These are phyloP conservation scores for Cryptosporidium baileyi DNA, from an alignment of 169 alveolate genomes.

Conservation along the genomic window DNA sequence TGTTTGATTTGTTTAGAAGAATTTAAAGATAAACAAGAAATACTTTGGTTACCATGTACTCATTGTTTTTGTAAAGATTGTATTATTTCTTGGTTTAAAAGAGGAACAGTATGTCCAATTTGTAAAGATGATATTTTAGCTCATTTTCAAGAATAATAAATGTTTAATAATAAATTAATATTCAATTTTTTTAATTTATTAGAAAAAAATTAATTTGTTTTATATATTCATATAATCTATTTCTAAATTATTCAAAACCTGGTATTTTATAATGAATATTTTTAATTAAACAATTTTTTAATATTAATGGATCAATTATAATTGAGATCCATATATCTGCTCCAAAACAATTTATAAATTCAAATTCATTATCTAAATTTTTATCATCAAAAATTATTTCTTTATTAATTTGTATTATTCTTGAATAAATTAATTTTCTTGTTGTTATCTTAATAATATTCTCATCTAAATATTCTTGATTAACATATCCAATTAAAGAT, in stretches of 20 bases:
- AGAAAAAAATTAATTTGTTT: not conserved
- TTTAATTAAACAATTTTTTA: not conserved
- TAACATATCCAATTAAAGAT: conserved; percentile 4
- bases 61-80: conserved; percentile 78
- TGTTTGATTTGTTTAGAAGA: conserved; percentile 78
- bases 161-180: not conserved
- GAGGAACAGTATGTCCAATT: conserved; percentile 77
- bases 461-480: not conserved
- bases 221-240: not conserved
- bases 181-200: not conserved
- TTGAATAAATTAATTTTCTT: not conserved
- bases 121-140: conserved; percentile 75
- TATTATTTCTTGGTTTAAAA: conserved; percentile 73
- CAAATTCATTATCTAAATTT: not conserved
- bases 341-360: not conserved
- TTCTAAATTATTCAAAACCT: not conserved
- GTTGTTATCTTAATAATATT: not conserved
- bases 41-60: conserved; percentile 74
- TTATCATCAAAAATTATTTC: not conserved
- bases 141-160: conserved; percentile 12
- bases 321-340: conserved; percentile 24
- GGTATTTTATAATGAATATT: conserved; percentile 6
- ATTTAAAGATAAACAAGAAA: conserved; percentile 72
- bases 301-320: not conserved
- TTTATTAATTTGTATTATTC: conserved; percentile 20